Conservation (phyloP, 129 eudicot genomes). For the Lactuca sativa region DNA sequence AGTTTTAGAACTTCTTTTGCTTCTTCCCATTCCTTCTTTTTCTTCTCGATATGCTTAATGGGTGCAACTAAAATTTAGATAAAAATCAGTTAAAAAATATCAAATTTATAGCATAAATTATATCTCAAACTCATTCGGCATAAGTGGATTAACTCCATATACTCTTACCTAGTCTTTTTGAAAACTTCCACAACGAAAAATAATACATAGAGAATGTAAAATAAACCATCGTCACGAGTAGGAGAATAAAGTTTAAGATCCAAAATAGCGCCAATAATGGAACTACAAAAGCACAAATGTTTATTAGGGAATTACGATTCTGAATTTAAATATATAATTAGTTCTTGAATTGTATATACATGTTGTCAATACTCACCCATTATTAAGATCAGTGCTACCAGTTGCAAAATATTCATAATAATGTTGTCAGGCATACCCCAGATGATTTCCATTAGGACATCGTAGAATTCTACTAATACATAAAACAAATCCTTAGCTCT, state of each 20-base stretch:
- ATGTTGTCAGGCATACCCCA: not conserved
- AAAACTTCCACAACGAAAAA: not conserved
- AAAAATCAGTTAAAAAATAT: not conserved
- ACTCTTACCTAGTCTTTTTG: not conserved
- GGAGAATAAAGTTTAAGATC: not conserved
- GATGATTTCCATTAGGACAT: not conserved
- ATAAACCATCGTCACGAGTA: not conserved
- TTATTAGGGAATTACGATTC: not conserved
- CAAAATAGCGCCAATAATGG: not conserved
- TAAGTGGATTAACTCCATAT: not conserved
- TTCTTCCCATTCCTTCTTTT: not conserved
- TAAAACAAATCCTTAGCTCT: not conserved
- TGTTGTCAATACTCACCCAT: not conserved
- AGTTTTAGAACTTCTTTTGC: not conserved
- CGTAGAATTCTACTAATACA: not conserved
- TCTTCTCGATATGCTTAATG: slow-evolving; percentile 1
- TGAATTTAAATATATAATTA: too few relatives aligned
- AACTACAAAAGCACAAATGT: not conserved
- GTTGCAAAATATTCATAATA: too few relatives aligned
- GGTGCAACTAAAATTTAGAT: not conserved
- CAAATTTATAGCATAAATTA: not conserved
- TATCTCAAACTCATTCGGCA: not conserved
- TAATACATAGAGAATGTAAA: not conserved
- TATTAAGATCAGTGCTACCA: not conserved
- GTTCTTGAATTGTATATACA: not conserved